phyloP scores from a whole-genome alignment of 352 stramenopile species.

The Pythium rhizo-oryzae region DNA sequence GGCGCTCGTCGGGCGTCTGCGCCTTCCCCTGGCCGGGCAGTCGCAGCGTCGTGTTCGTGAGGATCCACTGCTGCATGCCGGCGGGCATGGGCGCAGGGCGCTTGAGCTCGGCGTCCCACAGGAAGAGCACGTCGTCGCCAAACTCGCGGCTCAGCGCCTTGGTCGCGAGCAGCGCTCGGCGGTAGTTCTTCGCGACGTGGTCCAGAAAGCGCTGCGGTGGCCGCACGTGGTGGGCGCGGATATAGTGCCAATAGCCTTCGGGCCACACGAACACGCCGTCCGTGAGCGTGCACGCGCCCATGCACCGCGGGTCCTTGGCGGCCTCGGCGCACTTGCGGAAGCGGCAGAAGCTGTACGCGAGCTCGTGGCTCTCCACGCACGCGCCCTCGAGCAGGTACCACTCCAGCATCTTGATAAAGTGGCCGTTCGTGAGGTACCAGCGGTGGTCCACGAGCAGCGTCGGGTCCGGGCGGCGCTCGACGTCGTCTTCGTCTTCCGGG shows the following conservation, averaged over 20 bases:
- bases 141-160: slow-evolving; percentile 30
- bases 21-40: slow-evolving; percentile 5
- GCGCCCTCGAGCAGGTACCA: slow-evolving; percentile 59
- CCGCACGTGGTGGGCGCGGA: slow-evolving; percentile 62
- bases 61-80: slow-evolving; percentile 74
- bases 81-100: slow-evolving; percentile 44
- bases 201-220: slow-evolving; percentile 59
- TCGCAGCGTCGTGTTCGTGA: slow-evolving; percentile 53
- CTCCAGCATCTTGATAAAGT: slow-evolving; percentile 42
- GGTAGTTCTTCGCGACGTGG: slow-evolving; percentile 49
- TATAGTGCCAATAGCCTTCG: slow-evolving; percentile 80
- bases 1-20: slow-evolving; percentile 8
- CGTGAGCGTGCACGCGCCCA: slow-evolving; percentile 79
- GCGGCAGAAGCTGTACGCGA: slow-evolving; percentile 82
- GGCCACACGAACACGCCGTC: slow-evolving; percentile 81
- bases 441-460: slow-evolving; percentile 48
- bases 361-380: slow-evolving; percentile 78
- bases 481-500: slow-evolving; percentile 11
- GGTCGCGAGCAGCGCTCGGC: slow-evolving; percentile 31
- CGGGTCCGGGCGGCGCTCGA: slow-evolving; percentile 41
- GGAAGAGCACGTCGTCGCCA: slow-evolving; percentile 35
- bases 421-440: slow-evolving; percentile 42
- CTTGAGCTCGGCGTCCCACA: slow-evolving; percentile 57
- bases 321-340: slow-evolving; percentile 54
- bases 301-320: slow-evolving; percentile 39